Evolutionary conservation across 257 asterid species (phyloP).

Genomic region (Penstemon barbatus): DNA sequence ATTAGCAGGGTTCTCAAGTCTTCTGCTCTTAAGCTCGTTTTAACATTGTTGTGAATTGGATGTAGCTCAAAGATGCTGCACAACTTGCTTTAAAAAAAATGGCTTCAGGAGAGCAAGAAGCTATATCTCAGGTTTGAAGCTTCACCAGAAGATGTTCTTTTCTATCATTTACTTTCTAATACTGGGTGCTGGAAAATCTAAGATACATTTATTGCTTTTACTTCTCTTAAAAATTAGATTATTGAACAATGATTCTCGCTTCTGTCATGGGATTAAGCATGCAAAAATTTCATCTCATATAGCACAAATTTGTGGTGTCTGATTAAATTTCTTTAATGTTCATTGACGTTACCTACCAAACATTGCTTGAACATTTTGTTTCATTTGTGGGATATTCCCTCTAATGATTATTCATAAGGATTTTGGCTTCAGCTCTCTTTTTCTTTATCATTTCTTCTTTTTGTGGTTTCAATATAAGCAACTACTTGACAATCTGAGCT

Average conservation of each 20-base stretch:
- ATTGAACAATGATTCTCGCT: neutral
- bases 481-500: conserved; percentile 6
- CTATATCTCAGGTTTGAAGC: conserved; percentile 82
- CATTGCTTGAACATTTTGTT: conserved; percentile 10
- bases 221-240: conserved; percentile 14
- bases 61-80: conserved; percentile 92
- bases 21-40: conserved; percentile 19
- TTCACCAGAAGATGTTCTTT: conserved; percentile 18
- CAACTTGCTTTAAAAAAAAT: conserved; percentile 89
- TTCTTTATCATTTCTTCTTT: neutral
- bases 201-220: neutral
- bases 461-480: conserved; percentile 1
- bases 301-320: neutral
- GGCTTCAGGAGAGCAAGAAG: conserved; percentile 97
- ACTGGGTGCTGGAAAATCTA: conserved; percentile 8
- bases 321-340: conserved; percentile 4
- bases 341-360: conserved; percentile 8
- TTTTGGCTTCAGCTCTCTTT: neutral
- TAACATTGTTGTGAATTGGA: conserved; percentile 30
- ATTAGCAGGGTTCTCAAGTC: conserved; percentile 24
- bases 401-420: conserved; percentile 13
- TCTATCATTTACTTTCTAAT: conserved; percentile 19
- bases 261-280: conserved; percentile 16
- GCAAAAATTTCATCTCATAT: conserved; percentile 5
- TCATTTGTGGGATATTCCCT: conserved; percentile 12